Conservation (phyloP, 2,329 filamentous ascomycete genomes). For the Sporothrix mexicana region DNA sequence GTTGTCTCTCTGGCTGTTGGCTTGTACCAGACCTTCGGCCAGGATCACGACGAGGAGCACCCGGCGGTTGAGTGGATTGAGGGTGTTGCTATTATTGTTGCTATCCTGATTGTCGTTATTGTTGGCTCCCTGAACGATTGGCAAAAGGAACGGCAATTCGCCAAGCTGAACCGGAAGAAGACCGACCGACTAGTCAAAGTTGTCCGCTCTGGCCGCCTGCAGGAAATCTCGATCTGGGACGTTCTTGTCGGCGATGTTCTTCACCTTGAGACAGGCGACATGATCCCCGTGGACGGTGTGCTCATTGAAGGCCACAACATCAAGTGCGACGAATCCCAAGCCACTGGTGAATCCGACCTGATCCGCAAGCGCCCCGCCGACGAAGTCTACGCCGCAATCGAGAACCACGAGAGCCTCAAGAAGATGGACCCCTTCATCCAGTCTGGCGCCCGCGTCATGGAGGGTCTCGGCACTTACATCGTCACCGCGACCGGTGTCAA, state of each 20-base stretch:
- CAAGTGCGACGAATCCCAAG: constrained; percentile 78
- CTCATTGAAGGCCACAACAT: constrained; percentile 75
- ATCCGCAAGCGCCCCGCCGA: constrained; percentile 71
- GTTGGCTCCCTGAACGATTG: constrained; percentile 81
- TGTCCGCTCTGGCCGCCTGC: constrained; percentile 71
- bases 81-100: constrained; percentile 81
- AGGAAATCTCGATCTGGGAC: constrained; percentile 72
- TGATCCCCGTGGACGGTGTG: constrained; percentile 75
- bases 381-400: constrained; percentile 72
- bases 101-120: constrained; percentile 76
- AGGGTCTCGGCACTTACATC: constrained; percentile 76
- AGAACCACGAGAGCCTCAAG: constrained; percentile 67
- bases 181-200: constrained; percentile 76
- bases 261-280: constrained; percentile 75
- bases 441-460: constrained; percentile 79
- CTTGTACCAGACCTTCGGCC: constrained; percentile 75
- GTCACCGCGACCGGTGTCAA: constrained; percentile 75
- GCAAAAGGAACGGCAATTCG: constrained; percentile 81
- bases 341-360: constrained; percentile 79
- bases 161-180: constrained; percentile 79
- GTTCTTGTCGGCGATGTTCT: constrained; percentile 73
- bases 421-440: constrained; percentile 86
- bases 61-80: constrained; percentile 78
- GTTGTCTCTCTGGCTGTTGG: constrained; percentile 75
- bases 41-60: constrained; percentile 55